These are phyloP conservation scores for Dendrothele bispora DNA, from an alignment of 768 basidiomycete genomes.

Conservation along the genomic window DNA sequence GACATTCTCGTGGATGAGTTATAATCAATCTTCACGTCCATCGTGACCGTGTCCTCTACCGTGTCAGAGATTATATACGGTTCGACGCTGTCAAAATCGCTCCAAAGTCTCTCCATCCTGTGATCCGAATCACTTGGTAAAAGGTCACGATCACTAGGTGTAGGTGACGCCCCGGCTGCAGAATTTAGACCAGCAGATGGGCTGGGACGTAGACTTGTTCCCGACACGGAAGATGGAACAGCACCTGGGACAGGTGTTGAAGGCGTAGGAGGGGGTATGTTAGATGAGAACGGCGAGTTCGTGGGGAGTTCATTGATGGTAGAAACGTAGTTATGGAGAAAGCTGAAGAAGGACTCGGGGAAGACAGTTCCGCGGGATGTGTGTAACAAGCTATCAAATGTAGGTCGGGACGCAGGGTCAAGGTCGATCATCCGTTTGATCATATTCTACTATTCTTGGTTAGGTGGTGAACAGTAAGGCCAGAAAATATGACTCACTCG, in stretches of 20 bases:
- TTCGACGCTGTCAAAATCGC: constrained; percentile 82
- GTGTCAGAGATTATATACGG: constrained; percentile 59
- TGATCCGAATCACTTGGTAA: constrained; percentile 85
- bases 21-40: constrained; percentile 58
- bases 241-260: constrained; percentile 27
- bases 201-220: constrained; percentile 30
- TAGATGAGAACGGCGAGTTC: constrained; percentile 40
- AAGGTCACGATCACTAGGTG: constrained; percentile 30
- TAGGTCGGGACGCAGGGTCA: constrained; percentile 73
- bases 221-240: constrained; percentile 32
- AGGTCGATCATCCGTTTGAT: constrained; percentile 90
- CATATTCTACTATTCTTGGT: constrained; percentile 58
- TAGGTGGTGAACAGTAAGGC: constrained; percentile 14
- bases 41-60: constrained; percentile 45
- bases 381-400: constrained; percentile 78
- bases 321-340: constrained; percentile 86
- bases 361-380: constrained; percentile 77
- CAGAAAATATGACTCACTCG: constrained; percentile 51
- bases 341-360: constrained; percentile 93
- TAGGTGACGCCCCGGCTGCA: constrained; percentile 15
- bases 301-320: constrained; percentile 71
- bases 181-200: constrained; percentile 23
- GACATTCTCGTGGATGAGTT: constrained; percentile 37
- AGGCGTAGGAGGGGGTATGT: constrained; percentile 32
- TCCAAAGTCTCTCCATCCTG: constrained; percentile 80